phyloP scores from a whole-genome alignment of 106 monocot genomes.

The Ottelia alismoides region DNA sequence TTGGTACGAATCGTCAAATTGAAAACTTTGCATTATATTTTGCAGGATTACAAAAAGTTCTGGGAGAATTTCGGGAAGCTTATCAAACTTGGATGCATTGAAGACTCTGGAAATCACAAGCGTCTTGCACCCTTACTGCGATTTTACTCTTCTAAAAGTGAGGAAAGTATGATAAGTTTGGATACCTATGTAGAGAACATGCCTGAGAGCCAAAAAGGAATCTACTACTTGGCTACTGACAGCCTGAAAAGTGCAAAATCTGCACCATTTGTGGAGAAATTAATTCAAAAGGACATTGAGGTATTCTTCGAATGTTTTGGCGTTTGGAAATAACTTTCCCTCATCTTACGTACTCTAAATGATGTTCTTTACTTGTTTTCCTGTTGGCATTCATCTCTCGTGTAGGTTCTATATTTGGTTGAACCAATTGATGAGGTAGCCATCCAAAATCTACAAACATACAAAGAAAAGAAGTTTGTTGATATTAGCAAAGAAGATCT shows the following conservation, averaged over 20 bases:
- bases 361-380: background rate
- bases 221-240: constrained; percentile 88
- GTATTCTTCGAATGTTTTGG: constrained; percentile 19
- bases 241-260: constrained; percentile 93
- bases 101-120: constrained; percentile 94
- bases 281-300: constrained; percentile 88
- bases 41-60: constrained; percentile 89
- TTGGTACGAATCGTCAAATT: too few relatives aligned
- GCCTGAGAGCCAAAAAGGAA: constrained; percentile 85
- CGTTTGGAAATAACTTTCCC: background rate
- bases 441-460: constrained; percentile 88
- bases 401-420: constrained; percentile 81
- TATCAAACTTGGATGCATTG: constrained; percentile 88
- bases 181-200: constrained; percentile 92
- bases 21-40: too few relatives aligned
- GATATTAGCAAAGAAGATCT: constrained; percentile 99
- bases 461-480: constrained; percentile 97
- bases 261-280: constrained; percentile 91
- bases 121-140: constrained; percentile 67
- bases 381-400: background rate
- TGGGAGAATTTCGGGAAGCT: constrained; percentile 99
- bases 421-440: constrained; percentile 99
- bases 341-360: background rate
- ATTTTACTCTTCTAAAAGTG: constrained; percentile 82
- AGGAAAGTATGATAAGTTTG: constrained; percentile 77